A percentile compares a stretch with the other conserved stretches of the same genome.
Conservation (phyloP, 2,329 filamentous ascomycete species). For the Phaeophleospora eucalypticola region DNA sequence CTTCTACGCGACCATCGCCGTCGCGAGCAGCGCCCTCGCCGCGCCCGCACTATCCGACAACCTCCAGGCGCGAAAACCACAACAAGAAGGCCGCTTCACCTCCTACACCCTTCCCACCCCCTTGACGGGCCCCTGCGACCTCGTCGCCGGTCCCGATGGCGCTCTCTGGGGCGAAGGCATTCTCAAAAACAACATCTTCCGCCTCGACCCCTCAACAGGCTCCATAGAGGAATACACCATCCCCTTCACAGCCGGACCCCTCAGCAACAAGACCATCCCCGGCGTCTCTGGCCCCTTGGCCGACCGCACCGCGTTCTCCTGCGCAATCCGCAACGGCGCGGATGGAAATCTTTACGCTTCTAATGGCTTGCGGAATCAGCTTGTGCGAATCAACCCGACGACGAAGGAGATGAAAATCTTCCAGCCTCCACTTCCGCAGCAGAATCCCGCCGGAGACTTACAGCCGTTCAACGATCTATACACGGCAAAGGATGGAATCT, state of each 20-base stretch:
- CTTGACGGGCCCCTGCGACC: slow-evolving; percentile 18
- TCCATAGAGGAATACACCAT: slow-evolving; percentile 18
- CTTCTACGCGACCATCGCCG: no score
- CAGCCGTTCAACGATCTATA: slow-evolving; percentile 25
- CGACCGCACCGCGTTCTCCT: slow-evolving; percentile 17
- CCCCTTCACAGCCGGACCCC: slow-evolving; percentile 18
- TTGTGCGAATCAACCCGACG: slow-evolving; percentile 19
- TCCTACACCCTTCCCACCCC: slow-evolving; percentile 16
- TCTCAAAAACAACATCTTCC: slow-evolving; percentile 19
- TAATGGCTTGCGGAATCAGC: slow-evolving; percentile 25
- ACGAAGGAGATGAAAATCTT: slow-evolving; percentile 6
- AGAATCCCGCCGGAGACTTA: slow-evolving; percentile 22
- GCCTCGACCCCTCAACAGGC: slow-evolving; percentile 16
- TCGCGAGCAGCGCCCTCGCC: no score
- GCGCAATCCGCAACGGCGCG: slow-evolving; percentile 6
- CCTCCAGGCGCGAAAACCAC: no score
- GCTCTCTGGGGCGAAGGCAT: slow-evolving; percentile 20
- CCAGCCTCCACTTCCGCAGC: not conserved
- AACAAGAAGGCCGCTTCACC: slow-evolving; percentile 13
- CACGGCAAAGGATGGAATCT: slow-evolving; percentile 21
- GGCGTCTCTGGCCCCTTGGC: slow-evolving; percentile 5
- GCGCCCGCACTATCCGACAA: no score
- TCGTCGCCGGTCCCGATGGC: slow-evolving; percentile 18
- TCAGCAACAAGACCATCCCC: slow-evolving; percentile 12
- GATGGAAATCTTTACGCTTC: slow-evolving; percentile 23